Percentiles rank a stretch among this genome's conserved stretches.
These are phyloP conservation scores for Hyphodiscus sp. DNA, from an alignment of 2,329 filamentous ascomycete genomes.

Conservation along the genomic window DNA sequence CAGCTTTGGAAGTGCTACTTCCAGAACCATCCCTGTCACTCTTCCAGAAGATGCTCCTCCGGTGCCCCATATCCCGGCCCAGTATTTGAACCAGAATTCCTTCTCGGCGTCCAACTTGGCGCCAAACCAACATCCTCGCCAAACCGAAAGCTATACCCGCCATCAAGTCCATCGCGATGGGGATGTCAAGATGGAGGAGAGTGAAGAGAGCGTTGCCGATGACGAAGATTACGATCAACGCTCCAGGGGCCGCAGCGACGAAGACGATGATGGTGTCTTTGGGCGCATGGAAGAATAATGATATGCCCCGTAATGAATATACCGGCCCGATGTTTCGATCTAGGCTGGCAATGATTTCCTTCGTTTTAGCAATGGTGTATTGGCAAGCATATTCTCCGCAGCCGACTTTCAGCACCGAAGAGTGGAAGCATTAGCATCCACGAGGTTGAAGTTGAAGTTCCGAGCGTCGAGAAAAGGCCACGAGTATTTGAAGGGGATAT, in stretches of 20 bases:
- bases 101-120: constrained; percentile 55
- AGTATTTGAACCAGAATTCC: constrained; percentile 60
- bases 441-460: constrained; percentile 65
- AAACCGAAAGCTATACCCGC: constrained; percentile 59
- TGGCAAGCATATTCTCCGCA: constrained; percentile 54
- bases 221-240: constrained; percentile 58
- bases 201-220: constrained; percentile 54
- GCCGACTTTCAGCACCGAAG: constrained; percentile 60
- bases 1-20: constrained; percentile 68
- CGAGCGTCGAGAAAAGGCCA: constrained; percentile 53
- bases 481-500: constrained; percentile 14
- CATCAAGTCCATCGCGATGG: constrained; percentile 46
- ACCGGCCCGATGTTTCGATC: not conserved
- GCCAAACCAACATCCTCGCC: constrained; percentile 50
- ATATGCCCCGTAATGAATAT: constrained; percentile 9
- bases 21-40: constrained; percentile 57
- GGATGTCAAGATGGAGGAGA: constrained; percentile 64
- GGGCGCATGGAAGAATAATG: constrained; percentile 91
- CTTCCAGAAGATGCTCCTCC: constrained; percentile 72
- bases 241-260: constrained; percentile 64
- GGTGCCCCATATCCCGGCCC: constrained; percentile 77
- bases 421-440: constrained; percentile 49
- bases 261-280: constrained; percentile 94
- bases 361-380: constrained; percentile 27
- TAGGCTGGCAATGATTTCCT: constrained; percentile 18